Evolutionary conservation across 1,284 basidiomycete genomes (phyloP), one percentile per base, ranked within the genome.

Genomic region (Microbotryum saponariae): DNA sequence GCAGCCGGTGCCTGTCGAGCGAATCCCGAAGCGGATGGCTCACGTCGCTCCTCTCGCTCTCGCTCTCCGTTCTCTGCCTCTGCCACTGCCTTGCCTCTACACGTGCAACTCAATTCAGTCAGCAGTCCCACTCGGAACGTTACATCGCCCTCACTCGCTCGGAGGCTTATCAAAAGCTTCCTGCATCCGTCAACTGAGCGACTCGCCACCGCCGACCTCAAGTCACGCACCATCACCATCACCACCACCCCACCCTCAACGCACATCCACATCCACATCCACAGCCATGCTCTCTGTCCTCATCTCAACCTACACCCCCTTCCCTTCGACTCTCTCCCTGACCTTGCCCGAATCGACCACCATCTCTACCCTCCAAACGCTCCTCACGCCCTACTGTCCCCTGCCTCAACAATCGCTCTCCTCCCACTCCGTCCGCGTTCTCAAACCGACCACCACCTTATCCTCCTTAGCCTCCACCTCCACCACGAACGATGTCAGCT

Each of bases 221-320:
- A 31, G 9, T 31, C 31, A 31, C 8, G 1, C 16, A 60, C 78
- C 59, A 79, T 77, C 21, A 56, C 68, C 49, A 73, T 89, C 54
- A 60, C 78, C 59, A 79, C 77, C 21, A 56, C n/a, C 68, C 49
- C 73, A 3, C 73, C 85, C 16, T 88, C 89, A 3, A 31, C 7
- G 31, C 31, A 31, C 31, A 31, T 31, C 31, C n/a, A n/a, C n/a
- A n/a, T 89, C 89, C 74, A 81, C 85, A 23, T 53, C 54, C 0
- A 85, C 87, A 2, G 76, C 89, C 27, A 82, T 83, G 16, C 77
- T 91, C 59, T 77, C 79, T 4, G 79, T 85, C 1, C 80, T 84
- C 0, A 76, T 79, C 0, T 75, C 79, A 10, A 81, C 83, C 0
- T 75, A 78, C 21, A 65, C 87, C 16, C 74, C 77, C 16, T 77